These are phyloP conservation scores for Ustilaginoidea virens DNA, from an alignment of 2,329 filamentous ascomycete genomes.

Conservation along the genomic window DNA sequence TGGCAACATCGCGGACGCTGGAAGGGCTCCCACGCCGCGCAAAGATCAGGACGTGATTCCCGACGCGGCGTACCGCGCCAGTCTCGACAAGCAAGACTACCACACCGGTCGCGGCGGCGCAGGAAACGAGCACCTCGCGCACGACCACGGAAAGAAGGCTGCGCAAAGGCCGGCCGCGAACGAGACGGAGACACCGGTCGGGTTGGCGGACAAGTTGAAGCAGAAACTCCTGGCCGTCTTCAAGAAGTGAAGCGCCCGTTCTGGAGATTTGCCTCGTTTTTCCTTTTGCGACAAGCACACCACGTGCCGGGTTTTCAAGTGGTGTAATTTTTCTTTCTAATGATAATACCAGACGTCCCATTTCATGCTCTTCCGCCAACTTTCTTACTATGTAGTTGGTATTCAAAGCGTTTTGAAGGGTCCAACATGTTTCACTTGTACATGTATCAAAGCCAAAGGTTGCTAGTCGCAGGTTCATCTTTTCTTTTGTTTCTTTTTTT, in stretches of 20 bases:
- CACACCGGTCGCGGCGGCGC: slow-evolving; percentile 46
- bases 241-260: slow-evolving; percentile 32
- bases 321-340: no score
- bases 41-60: slow-evolving; percentile 37
- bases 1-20: slow-evolving; percentile 41
- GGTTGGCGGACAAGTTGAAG: slow-evolving; percentile 43
- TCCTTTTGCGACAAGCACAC: neutral
- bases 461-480: neutral
- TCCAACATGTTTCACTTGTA: no score
- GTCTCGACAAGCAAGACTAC: slow-evolving; percentile 31
- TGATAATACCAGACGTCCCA: no score
- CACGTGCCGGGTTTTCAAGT: no score
- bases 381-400: no score
- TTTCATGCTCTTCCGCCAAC: no score
- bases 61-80: slow-evolving; percentile 32
- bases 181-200: slow-evolving; percentile 15
- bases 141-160: slow-evolving; percentile 14
- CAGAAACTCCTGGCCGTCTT: slow-evolving; percentile 33
- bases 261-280: neutral
- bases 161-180: slow-evolving; percentile 11
- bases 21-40: slow-evolving; percentile 22
- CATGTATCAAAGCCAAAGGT: no score
- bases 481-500: neutral
- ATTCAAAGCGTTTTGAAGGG: no score
- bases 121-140: slow-evolving; percentile 34